Evolutionary conservation across 352 stramenopile genomes (phyloP).

Genomic region (Pythium grandisporangium): DNA sequence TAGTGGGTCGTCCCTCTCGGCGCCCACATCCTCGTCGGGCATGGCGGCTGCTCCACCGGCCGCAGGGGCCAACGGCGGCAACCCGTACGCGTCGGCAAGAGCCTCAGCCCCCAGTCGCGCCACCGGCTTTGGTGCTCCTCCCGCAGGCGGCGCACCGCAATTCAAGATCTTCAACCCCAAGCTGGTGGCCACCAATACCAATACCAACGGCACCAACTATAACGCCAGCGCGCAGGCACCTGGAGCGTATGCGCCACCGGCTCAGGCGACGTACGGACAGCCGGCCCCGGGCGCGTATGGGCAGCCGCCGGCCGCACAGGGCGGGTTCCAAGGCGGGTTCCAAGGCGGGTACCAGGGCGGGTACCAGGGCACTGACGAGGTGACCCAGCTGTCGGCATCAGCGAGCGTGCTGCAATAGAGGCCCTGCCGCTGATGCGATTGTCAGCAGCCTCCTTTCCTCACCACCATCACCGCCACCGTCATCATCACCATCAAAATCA

Average conservation of each 20-base stretch:
- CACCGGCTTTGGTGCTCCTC: constrained; percentile 18
- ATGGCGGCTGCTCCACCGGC: constrained; percentile 4
- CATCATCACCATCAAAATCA: too few species aligned
- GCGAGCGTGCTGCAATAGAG: constrained; percentile 66
- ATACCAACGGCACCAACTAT: constrained; percentile 8
- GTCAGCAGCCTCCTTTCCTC: too few species aligned
- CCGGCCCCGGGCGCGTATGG: too few species aligned
- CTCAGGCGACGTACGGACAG: too few species aligned
- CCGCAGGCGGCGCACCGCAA: constrained; percentile 26
- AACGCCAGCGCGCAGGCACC: too few species aligned
- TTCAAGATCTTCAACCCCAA: constrained; percentile 88
- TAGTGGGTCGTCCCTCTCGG: too few species aligned
- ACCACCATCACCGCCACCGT: too few species aligned
- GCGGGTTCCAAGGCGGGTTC: too few species aligned
- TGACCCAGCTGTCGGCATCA: constrained; percentile 67
- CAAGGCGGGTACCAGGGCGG: constrained; percentile 11
- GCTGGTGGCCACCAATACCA: constrained; percentile 27
- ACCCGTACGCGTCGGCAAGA: constrained; percentile 48
- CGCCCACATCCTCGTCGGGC: too few species aligned
- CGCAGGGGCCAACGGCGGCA: constrained; percentile 17
- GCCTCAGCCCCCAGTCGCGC: constrained; percentile 10
- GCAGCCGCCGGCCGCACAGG: too few species aligned
- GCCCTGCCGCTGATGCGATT: too few species aligned
- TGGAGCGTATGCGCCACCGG: too few species aligned
- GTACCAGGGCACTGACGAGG: constrained; percentile 39